A percentile compares a stretch with the other conserved stretches of the same genome.
Evolutionary conservation across 2,329 filamentous ascomycete genomes (phyloP).

Genomic region (Talaromyces piceae): DNA sequence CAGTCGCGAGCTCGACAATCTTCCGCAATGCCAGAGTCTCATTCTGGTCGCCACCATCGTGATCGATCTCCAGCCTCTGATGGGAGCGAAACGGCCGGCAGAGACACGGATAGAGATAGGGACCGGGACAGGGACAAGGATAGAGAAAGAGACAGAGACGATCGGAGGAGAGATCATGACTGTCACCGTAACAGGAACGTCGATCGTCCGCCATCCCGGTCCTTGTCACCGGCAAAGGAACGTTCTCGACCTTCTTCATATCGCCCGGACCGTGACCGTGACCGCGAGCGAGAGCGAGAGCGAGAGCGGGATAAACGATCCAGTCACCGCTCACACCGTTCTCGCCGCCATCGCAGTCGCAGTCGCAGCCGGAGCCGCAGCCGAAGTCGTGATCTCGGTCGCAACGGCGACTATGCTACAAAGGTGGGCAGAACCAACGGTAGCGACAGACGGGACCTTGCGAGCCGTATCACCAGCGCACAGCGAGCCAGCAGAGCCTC

Average conservation of each 20-base stretch:
- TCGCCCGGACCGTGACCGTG: slow-evolving; percentile 54
- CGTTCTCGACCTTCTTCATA: slow-evolving; percentile 51
- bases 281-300: slow-evolving; percentile 45
- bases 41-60: slow-evolving; percentile 28
- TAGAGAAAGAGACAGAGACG: slow-evolving; percentile 24
- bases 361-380: slow-evolving; percentile 26
- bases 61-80: slow-evolving; percentile 41
- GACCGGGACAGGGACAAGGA: slow-evolving; percentile 26
- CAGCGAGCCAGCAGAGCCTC: slow-evolving; percentile 20
- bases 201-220: slow-evolving; percentile 51
- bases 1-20: slow-evolving; percentile 25
- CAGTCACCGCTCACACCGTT: slow-evolving; percentile 23
- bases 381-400: slow-evolving; percentile 26
- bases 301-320: slow-evolving; percentile 32
- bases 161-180: slow-evolving; percentile 7
- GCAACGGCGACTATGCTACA: slow-evolving; percentile 26
- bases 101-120: slow-evolving; percentile 17
- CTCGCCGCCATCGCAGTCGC: slow-evolving; percentile 38
- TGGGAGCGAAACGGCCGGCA: slow-evolving; percentile 27
- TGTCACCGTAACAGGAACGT: slow-evolving; percentile 37
- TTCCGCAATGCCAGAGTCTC: slow-evolving; percentile 14
- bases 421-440: slow-evolving; percentile 18
- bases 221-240: slow-evolving; percentile 58
- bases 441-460: slow-evolving; percentile 18
- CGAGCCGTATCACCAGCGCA: slow-evolving; percentile 19